Evolutionary conservation across 2,329 filamentous ascomycete genomes (phyloP), one percentile per base, ranked within the genome.

Genomic region (Scedosporium minutisporum): DNA sequence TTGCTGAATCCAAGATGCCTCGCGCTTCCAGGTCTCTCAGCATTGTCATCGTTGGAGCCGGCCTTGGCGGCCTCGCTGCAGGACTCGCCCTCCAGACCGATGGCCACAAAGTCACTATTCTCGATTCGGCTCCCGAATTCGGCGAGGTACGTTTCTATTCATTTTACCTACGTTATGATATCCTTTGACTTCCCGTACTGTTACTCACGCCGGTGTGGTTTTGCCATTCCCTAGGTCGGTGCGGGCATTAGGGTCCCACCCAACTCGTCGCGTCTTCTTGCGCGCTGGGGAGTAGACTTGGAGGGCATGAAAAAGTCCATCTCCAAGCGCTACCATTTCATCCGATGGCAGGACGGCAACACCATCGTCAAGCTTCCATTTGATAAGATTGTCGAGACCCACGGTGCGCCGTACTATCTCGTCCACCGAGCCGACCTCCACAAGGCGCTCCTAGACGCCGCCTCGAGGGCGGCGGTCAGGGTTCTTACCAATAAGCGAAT

Each of bases 341-440:
- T 69, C 3, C 65, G 68, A 21, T 73, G 68, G 70, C 57, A 68
- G 10, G 65, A 69, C 60, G 71, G 71, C 3, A 60, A 64, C 7
- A 67, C 65, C 1, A 68, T 73, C 21, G 64, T 65, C n/a, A 64
- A 69, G 5, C 46, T 69, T 18, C 65, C 68, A 1, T 68, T 69
- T 25, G 57, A 59, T 23, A 44, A 59, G 10, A 44, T 59, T 25
- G 57, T 66, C 12, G 65, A 69, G 57, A 65, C 61, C 3, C 64
- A 69, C 38, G 67, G 66, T n/a, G 71, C 69, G 6, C 68, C 68
- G 0, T 74, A 73, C 58, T 72, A 70, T 62, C 63, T 71, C 1
- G 68, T 71, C 3, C 71, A 73, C 58, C 69, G 71, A 18, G 71
- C 70, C 18, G 72, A 74, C 53, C 69, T 73, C 3, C 70, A 73